phyloP scores from a whole-genome alignment of 1,284 basidiomycete genomes.

The Ustilago nuda region DNA sequence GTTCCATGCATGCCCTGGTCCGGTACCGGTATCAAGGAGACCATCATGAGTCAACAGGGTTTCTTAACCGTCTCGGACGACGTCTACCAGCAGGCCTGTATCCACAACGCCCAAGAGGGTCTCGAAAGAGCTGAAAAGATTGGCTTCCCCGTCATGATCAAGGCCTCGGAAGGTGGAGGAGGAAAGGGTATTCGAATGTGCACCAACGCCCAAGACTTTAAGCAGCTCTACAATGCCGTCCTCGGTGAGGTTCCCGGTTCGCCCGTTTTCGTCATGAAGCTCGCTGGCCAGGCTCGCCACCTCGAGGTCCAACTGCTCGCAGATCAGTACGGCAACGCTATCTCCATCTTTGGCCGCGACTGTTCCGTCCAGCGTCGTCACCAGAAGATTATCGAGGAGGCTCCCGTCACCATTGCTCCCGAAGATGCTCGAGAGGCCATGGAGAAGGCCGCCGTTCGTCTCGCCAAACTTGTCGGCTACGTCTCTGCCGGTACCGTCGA shows the following conservation, averaged over 20 bases:
- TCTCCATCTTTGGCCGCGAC: slow-evolving; percentile 98
- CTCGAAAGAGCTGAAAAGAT: slow-evolving; percentile 85
- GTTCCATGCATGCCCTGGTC: slow-evolving; percentile 99
- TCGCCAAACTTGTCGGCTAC: slow-evolving; percentile 98
- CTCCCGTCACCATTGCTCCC: slow-evolving; percentile 93
- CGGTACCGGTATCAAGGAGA: slow-evolving; percentile 92
- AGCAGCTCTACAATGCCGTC: slow-evolving; percentile 92
- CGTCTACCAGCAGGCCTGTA: slow-evolving; percentile 89
- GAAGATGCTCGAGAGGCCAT: slow-evolving; percentile 84
- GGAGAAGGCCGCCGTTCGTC: slow-evolving; percentile 97
- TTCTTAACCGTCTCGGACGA: slow-evolving; percentile 94
- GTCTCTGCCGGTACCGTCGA: slow-evolving; percentile 99
- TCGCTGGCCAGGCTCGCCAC: slow-evolving; percentile 95
- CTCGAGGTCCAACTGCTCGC: slow-evolving; percentile 98
- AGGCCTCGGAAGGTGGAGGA: slow-evolving; percentile 98
- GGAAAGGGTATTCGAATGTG: slow-evolving; percentile 81
- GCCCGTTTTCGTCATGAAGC: slow-evolving; percentile 99
- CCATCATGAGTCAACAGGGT: slow-evolving; percentile 84
- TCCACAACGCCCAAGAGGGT: slow-evolving; percentile 89
- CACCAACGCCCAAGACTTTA: slow-evolving; percentile 79
- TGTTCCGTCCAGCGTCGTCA: slow-evolving; percentile 99
- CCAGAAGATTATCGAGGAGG: slow-evolving; percentile 99
- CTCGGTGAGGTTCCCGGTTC: slow-evolving; percentile 95
- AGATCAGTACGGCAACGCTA: slow-evolving; percentile 99
- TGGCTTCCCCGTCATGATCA: slow-evolving; percentile 99